Evolutionary conservation across 2,329 filamentous ascomycete genomes (phyloP).

Genomic region (Botrytis cinerea): DNA sequence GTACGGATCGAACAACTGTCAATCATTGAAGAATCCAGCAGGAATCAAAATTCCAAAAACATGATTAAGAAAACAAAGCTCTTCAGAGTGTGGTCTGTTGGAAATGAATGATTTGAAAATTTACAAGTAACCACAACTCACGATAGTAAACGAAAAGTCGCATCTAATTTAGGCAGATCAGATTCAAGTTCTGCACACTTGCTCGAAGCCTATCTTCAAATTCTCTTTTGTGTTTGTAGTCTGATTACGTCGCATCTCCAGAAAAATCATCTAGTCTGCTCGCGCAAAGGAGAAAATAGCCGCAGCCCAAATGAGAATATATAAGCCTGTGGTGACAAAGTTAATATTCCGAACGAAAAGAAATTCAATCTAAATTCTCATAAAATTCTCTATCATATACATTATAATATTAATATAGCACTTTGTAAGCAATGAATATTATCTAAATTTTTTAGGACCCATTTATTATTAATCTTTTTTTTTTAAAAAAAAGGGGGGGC

Average conservation of each 20-base stretch:
- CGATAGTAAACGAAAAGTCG: neutral
- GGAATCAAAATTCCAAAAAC: neutral
- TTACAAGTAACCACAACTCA: neutral
- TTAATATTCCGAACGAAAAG: no score
- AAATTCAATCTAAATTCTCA: no score
- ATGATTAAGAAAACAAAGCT: neutral
- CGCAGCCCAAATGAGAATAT: neutral
- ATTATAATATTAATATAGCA: no score
- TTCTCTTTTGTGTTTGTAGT: neutral
- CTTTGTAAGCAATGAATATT: no score
- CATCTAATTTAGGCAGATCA: neutral
- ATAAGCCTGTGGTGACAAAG: no score
- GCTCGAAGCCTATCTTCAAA: neutral
- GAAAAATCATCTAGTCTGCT: neutral
- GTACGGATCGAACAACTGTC: neutral
- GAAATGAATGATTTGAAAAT: neutral
- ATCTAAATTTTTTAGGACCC: no score
- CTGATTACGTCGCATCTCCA: neutral
- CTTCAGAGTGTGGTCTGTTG: neutral
- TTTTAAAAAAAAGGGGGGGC: no score
- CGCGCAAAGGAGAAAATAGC: neutral
- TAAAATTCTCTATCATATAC: no score
- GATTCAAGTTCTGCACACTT: neutral
- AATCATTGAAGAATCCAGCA: neutral
- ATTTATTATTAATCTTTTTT: no score